A percentile compares a stretch with the other conserved stretches of the same genome.
These are phyloP conservation scores for Citeromyces siamensis DNA, from an alignment of 1,139 yeast species.

Conservation along the genomic window DNA sequence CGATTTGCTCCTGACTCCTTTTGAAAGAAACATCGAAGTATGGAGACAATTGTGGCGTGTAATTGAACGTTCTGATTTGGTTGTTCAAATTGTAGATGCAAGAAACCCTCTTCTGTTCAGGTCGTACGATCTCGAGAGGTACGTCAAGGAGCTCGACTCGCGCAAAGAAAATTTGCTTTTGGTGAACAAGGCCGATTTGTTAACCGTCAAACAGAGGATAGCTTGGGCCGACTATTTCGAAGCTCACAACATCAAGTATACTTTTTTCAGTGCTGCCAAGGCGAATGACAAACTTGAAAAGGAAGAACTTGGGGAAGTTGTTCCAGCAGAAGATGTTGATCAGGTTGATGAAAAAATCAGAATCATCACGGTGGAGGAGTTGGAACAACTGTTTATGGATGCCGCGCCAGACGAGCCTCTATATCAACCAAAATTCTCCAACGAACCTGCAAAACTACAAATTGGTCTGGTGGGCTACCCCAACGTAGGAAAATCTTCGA, in stretches of 20 bases:
- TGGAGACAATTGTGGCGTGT: constrained; percentile 99
- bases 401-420: constrained; percentile 61
- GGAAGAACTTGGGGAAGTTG: constrained; percentile 16
- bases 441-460: constrained; percentile 49
- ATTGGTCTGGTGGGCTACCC: constrained; percentile 97
- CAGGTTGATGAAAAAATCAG: constrained; percentile 37
- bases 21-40: constrained; percentile 93
- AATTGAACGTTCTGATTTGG: constrained; percentile 84
- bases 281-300: constrained; percentile 42
- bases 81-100: constrained; percentile 97
- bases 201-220: constrained; percentile 63
- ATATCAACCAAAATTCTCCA: constrained; percentile 32
- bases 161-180: constrained; percentile 65
- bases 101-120: constrained; percentile 87
- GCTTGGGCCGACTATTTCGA: constrained; percentile 83
- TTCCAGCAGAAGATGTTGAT: constrained; percentile 16
- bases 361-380: constrained; percentile 72
- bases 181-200: constrained; percentile 89
- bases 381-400: constrained; percentile 68
- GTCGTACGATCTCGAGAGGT: constrained; percentile 77
- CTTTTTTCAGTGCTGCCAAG: constrained; percentile 84
- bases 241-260: constrained; percentile 58
- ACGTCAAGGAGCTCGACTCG: constrained; percentile 64
- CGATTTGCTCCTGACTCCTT: constrained; percentile 86
- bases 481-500: constrained; percentile 93